Base-by-base conservation (phyloP, 164 flowering plant genomes). In the Cinnamomum chago region DNA sequence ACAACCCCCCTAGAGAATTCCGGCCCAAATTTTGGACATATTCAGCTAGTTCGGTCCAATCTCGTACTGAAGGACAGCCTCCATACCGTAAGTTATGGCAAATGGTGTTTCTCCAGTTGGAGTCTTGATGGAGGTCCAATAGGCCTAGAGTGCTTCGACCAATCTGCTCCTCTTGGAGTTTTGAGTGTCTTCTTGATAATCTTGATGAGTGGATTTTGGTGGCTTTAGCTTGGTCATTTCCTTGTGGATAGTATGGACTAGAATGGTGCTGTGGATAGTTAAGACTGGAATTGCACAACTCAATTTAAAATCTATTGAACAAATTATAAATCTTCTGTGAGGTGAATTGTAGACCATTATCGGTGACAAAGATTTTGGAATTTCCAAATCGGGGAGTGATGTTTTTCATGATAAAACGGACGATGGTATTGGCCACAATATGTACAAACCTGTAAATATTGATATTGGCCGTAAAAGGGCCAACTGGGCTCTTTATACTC, bases 401-500 rank as follows among this genome's bases (percentile, higher is more conserved):
- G 17, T 7, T 52, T 12, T 12, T 13, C 15, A 52, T 12, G 58
- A 52, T 52, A 18, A 52, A 52, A 17, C 0, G 2, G 17, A 52
- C 58, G 15, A 52, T 3, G 13, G 58, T 52, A 0, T 17, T 52
- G 58, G 58, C 17, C 17, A 2, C 17, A 17, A 52, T 52, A 12
- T 52, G 15, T 52, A 3, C 58, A 52, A 52, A 52, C 17, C 33
- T 0, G 33, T 30, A 30, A 30, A 3, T 30, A 30, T 30, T 30
- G 33, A 30, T 30, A 30, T 30, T 30, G 33, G 33, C 33, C 0
- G 4, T 28, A 28, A 28, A 28, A 28, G 30, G 30, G 33, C 33
- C 0, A 30, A 30, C 33, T 30, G 33, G 33, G 73, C 93, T 86
- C 77, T 82, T 82, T 72, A 81, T 79, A 73, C 79, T 84, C 80